Base-by-base conservation (phyloP, 352 stramenopile species). In the Phytophthora palmivora region DNA sequence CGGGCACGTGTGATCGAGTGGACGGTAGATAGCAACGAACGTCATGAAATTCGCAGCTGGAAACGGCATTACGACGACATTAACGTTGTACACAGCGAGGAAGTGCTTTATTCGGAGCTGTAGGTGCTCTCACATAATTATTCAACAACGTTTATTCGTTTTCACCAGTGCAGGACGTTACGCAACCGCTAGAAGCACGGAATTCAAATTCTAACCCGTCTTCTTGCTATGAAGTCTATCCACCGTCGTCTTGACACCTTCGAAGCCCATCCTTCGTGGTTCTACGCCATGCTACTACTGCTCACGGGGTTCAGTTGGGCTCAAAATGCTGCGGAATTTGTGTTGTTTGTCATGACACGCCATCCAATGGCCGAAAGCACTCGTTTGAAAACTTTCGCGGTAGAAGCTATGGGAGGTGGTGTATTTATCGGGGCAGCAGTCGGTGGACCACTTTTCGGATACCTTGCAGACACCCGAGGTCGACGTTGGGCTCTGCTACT, bases 1-100 rank as follows among this genome's bases (percentile, higher is more conserved):
- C 67, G 80, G 15, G 78, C 80, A 16, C 68, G 78, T 3, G 69
- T 89, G 36, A 82, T 89, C 26, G 62, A 89, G 55, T 89, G 80
- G 77, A 73, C 43, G 15, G 46, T 83, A n/a, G 62, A 81, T 48
- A 56, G 28, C 22, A 33, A 67, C 14, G 68, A 83, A 22, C 70
- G 62, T 1, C 62, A 79, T 32, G 63, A 73, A 38, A 80, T 84
- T 41, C 51, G 70, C 37, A 84, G 72, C 51, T 82, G 70, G 70
- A 80, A 82, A 51, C 58, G 71, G 22, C 38, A 74, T 57, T 81
- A 56, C 37, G 62, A 74, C 56, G 62, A 79, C 32, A 52, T 68
- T 8, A 67, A 32, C 33, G 32, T 49, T 24, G 21, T 56, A 5
- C 65, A 37, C 15, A 72, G 51, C 39, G 28, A 69, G 21, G 69